Evolutionary conservation across 1,284 basidiomycete genomes (phyloP), one percentile per base, ranked within the genome.

Genomic region (Meripilus lineatus): DNA sequence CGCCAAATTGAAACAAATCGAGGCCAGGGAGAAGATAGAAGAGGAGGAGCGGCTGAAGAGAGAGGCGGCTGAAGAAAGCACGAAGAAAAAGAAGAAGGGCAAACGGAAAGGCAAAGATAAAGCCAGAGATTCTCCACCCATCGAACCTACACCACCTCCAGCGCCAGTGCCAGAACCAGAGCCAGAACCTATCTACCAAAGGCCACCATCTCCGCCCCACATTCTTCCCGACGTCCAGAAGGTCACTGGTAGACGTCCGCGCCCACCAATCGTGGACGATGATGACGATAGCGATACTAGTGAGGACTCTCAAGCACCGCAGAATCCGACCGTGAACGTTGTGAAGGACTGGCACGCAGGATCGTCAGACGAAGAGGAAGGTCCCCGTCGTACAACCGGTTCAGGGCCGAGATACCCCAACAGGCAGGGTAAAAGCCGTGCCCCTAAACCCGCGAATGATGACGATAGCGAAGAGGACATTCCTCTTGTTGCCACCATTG

Each of bases 401-500:
- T 66, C 69, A n/a, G 79, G 79, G 4, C 72, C 66, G 44, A 69
- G 73, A 50, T 72, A 74, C 53, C 67, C 65, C 26, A 66, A 54
- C 66, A 68, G 39, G 35, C 53, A 14, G 36, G 46, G 10, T n/a
- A 30, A n/a, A 30, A 25, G 36, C 41, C 50, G 39, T 38, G 20
- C 43, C 49, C 11, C 50, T 48, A 22, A 49, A 46, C 4, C 47
- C 56, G 24, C 52, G 50, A 42, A 22, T 6, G 58, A 53, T 17
- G 72, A 69, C 20, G 70, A 70, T 17, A 84, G 81, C 52, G 87
- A 89, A 39, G 85, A 88, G 52, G 85, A 89, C 61, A 50, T 88
- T 34, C 86, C 86, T 5, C 68, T 89, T n/a, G 75, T 77, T 18
- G 74, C 75, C 11, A 76, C 83, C 10, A 69, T 81, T n/a, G 63